phyloP scores from a whole-genome alignment of 2,329 filamentous ascomycete genomes.

The Cercospora sojina region DNA sequence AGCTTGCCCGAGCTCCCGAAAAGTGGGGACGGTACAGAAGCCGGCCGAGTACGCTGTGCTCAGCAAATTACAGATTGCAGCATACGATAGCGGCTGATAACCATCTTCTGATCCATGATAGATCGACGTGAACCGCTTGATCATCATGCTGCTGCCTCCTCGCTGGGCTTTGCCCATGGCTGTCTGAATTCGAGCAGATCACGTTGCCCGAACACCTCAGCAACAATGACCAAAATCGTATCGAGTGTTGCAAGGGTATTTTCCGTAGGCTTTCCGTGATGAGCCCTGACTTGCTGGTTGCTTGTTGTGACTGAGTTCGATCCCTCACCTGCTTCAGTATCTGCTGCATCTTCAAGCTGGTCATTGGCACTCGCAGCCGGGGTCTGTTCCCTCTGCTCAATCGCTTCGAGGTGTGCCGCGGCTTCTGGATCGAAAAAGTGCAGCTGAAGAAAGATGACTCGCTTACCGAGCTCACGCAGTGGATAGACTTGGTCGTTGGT shows the following conservation, averaged over 20 bases:
- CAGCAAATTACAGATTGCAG: conserved; percentile 1
- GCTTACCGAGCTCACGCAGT: conserved; percentile 76
- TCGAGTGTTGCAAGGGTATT: conserved; percentile 66
- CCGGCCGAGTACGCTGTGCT: background rate
- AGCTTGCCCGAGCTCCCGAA: conserved; percentile 13
- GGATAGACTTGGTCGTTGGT: conserved; percentile 72
- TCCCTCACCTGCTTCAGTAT: conserved; percentile 38
- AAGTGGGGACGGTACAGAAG: conserved; percentile 2
- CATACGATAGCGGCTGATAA: background rate
- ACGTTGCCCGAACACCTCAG: conserved; percentile 84
- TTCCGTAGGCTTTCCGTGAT: conserved; percentile 9
- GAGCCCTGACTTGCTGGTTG: background rate
- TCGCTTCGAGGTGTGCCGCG: conserved; percentile 31
- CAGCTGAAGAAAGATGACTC: conserved; percentile 51
- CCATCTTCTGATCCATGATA: background rate
- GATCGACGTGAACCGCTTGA: background rate
- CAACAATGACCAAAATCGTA: conserved; percentile 86
- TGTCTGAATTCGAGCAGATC: conserved; percentile 74
- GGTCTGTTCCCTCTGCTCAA: conserved; percentile 14
- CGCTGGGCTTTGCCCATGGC: conserved; percentile 26
- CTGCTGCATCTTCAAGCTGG: conserved; percentile 39
- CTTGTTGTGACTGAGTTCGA: background rate
- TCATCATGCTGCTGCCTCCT: background rate
- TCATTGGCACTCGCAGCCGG: conserved; percentile 23
- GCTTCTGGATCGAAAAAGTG: conserved; percentile 31